A percentile compares a stretch with the other conserved stretches of the same genome.
phyloP scores from a whole-genome alignment of 192 early-diverging fungal genomes.

The Phlyctochytrium planicorne region DNA sequence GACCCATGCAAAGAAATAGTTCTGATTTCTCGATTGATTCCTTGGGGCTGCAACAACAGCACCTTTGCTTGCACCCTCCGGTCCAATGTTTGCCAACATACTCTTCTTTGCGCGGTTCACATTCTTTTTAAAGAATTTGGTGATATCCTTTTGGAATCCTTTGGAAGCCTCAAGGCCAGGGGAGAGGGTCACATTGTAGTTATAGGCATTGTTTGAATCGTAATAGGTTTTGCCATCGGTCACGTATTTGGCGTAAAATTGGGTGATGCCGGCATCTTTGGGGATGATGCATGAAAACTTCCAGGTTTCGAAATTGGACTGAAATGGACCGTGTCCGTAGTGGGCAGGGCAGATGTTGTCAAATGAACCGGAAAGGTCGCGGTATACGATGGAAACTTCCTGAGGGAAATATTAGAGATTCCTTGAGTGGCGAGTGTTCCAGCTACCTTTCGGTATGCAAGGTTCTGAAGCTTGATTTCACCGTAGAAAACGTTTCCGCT shows the following conservation, averaged over 20 bases:
- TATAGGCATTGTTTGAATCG: slow-evolving; percentile 29
- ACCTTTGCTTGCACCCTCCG: neutral
- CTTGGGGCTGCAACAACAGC: slow-evolving; percentile 14
- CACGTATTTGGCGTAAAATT: slow-evolving; percentile 15
- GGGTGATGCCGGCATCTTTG: neutral
- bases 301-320: slow-evolving; percentile 3
- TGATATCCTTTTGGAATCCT: slow-evolving; percentile 18
- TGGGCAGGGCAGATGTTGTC: neutral
- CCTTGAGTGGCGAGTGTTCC: no score
- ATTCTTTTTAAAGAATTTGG: slow-evolving; percentile 1
- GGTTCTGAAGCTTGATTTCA: neutral
- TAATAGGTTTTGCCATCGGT: slow-evolving; percentile 36
- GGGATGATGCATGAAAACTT: neutral
- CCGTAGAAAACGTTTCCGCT: slow-evolving; percentile 3
- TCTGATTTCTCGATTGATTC: slow-evolving; percentile 31
- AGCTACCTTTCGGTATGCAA: neutral
- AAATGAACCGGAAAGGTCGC: neutral
- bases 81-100: slow-evolving; percentile 25
- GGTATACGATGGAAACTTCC: neutral
- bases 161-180: neutral
- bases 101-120: slow-evolving; percentile 1
- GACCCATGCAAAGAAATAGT: slow-evolving; percentile 79
- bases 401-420: no score
- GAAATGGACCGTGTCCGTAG: neutral
- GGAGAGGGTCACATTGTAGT: neutral